Evolutionary conservation across 2,329 filamentous ascomycete genomes (phyloP).

Genomic region (Apiospora aurea): DNA sequence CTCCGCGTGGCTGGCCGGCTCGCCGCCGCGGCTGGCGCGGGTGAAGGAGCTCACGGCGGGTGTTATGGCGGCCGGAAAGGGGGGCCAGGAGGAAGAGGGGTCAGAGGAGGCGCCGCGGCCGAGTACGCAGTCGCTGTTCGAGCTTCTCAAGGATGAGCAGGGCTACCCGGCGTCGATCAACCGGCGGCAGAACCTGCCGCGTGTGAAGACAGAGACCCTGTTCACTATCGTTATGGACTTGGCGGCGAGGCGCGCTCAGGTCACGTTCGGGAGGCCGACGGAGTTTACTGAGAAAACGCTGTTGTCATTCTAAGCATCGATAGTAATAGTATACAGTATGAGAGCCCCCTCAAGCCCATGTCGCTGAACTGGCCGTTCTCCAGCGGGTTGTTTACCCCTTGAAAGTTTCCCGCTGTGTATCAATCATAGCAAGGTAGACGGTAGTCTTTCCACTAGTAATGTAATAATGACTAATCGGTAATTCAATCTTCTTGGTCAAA

Average conservation of each 20-base stretch:
- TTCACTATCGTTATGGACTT: slow-evolving; percentile 45
- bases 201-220: slow-evolving; percentile 37
- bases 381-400: too few relatives aligned
- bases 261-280: slow-evolving; percentile 42
- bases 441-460: too few relatives aligned
- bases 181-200: slow-evolving; percentile 33
- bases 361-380: too few relatives aligned
- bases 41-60: slow-evolving; percentile 36
- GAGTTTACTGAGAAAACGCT: slow-evolving; percentile 27
- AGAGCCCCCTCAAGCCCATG: not conserved
- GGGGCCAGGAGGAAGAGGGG: not conserved
- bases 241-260: slow-evolving; percentile 34
- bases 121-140: slow-evolving; percentile 31
- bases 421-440: too few relatives aligned
- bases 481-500: not conserved
- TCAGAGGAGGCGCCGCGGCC: slow-evolving; percentile 23
- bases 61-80: not conserved
- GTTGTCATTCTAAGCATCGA: not conserved
- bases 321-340: not conserved
- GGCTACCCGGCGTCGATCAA: slow-evolving; percentile 41
- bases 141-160: slow-evolving; percentile 39
- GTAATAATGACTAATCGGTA: not conserved
- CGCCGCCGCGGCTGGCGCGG: slow-evolving; percentile 35
- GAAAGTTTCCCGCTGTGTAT: too few relatives aligned
- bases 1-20: slow-evolving; percentile 41